These are phyloP conservation scores for Boletellus sp. DNA, from an alignment of 1,284 basidiomycete genomes.

Conservation along the genomic window DNA sequence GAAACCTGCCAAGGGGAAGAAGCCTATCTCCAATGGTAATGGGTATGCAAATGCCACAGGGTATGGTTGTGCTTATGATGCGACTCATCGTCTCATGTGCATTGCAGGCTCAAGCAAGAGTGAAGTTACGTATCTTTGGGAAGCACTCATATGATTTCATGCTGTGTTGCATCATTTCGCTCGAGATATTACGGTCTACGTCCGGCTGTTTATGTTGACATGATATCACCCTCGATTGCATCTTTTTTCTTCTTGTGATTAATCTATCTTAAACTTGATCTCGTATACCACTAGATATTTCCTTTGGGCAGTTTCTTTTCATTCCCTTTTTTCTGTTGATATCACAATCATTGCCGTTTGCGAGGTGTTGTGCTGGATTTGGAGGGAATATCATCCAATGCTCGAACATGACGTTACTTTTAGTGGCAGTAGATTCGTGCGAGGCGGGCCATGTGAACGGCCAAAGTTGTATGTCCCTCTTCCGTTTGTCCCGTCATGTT, in stretches of 20 bases:
- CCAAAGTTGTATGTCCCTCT: neutral
- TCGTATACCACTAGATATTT: constrained; percentile 13
- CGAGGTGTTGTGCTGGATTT: constrained; percentile 7
- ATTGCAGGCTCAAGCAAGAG: constrained; percentile 25
- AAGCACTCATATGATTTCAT: constrained; percentile 11
- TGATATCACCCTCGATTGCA: constrained; percentile 11
- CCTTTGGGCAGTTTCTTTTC: constrained; percentile 6
- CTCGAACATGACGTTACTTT: neutral
- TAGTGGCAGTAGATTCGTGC: too few species aligned
- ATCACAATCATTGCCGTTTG: constrained; percentile 2
- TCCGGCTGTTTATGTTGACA: constrained; percentile 12
- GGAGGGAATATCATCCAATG: neutral
- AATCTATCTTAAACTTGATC: constrained; percentile 19
- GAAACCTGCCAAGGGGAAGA: constrained; percentile 50
- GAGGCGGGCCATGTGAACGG: neutral
- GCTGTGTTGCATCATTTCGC: constrained; percentile 3
- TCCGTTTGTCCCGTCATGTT: constrained; percentile 15
- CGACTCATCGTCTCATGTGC: neutral
- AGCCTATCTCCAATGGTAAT: constrained; percentile 34
- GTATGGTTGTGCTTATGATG: constrained; percentile 14
- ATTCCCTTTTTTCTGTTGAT: constrained; percentile 13
- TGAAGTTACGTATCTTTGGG: constrained; percentile 3
- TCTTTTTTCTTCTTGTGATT: constrained; percentile 5
- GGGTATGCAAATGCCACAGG: constrained; percentile 27
- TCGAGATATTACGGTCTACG: constrained; percentile 10